Evolutionary conservation across 768 basidiomycete species (phyloP), one percentile per base, ranked within the genome.

Genomic region (Cystoderma amianthinum): DNA sequence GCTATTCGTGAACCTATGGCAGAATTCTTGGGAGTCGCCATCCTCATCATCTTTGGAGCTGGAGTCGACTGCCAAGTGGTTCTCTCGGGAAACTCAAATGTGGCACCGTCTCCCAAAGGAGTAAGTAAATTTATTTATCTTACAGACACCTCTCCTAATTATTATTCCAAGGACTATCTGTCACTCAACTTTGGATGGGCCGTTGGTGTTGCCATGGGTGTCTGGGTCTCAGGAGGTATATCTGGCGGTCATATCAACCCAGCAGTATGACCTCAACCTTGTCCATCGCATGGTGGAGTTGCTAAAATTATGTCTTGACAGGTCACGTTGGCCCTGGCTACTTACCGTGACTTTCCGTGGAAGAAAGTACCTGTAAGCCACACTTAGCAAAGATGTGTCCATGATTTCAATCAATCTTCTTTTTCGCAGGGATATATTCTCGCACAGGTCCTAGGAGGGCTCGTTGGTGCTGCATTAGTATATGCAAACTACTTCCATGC

Each of bases 191-290:
- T 79, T 32, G 76, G 74, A 25, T 82, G 80, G 78, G 78, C 67
- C 3, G 55, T 68, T 41, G 80, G 82, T 18, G 64, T 75, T 3
- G 74, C 78, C 6, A 62, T 85, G 56, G 85, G 81, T 22, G 82
- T 81, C 7, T 86, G 80, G 81, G 68, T 78, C 2, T 71, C 71
- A 16, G 71, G 70, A 37, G 78, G 79, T 35, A 71, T 84, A 43
- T 85, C 85, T 35, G 84, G 82, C 4, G 85, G 82, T 20, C 85
- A 88, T 51, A 73, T 85, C 46, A 86, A 86, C 52, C 83, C 83
- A 24, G 79, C 80, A 22, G 82, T 79, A 57, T 13, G 69, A 60
- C 4, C 16, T 3, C 35, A 40, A 6, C 15, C 6, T 43, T 25
- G 15, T 15, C 23, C 36, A 22, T 36, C 34, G 34, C 12, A 36